Base-by-base conservation (phyloP, 768 basidiomycete species). In the Roridomyces roridus region DNA sequence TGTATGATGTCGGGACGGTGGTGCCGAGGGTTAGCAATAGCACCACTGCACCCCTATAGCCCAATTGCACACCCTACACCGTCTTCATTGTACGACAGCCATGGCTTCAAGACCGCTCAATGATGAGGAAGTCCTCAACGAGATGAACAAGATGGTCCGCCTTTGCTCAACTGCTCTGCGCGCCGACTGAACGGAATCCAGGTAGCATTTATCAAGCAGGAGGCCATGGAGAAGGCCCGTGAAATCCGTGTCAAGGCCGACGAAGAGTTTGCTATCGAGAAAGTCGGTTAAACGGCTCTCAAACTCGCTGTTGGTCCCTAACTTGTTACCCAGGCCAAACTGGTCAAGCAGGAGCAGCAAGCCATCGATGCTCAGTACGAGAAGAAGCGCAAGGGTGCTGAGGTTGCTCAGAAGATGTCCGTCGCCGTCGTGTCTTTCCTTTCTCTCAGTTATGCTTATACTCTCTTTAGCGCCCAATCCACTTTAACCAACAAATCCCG, bases 151-250 rank as follows among this genome's bases (percentile, higher is more conserved):
- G 86, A 98, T 98, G 96, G 96, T 95, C 52, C 50, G 82, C 56
- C 35, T 43, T 5, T 17, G 40, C 48, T 43, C 31, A 29, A 60
- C 39, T 47, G 11, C 11, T 14, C 40, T 17, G 24, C 21, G 37
- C 40, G 47, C 9, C 31, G 24, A 35, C 39, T 35, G 57, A 57
- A 39, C 24, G 17, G 29, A 5, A 53, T 56, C 26, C 71, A 96
- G 96, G 93, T 96, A 43, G 89, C 94, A 49, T 98, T 98, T 81
- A 98, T 98, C 83, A 96, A 93, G 76, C 97, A 98, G 70, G 97
- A 99, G 75, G 96, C 96, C 5, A 74, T 92, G 62, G 96, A 99
- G 80, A 99, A 99, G 77, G 96, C 94, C 1, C 81, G 97, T 8
- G 97, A 99, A 76, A 95, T 99, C 59, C 89, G 84, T 62, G 94